phyloP scores from a whole-genome alignment of 176 grass and related monocot genomes.

The sorghum (Sorghum bicolor) region Sorghum_bicolor_NCBIv3 NC_012872.2:74346001-74346500 shows the following conservation, averaged over 20 bases:
- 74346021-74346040: conserved; percentile 18
- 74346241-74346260: neutral
- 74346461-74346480: neutral
- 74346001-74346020: conserved; percentile 89
- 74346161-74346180: neutral
- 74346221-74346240: neutral
- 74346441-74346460: neutral
- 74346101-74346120: neutral
- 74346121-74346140: neutral
- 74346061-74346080: neutral
- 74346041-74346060: neutral
- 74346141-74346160: neutral
- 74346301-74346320: neutral
- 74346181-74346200: neutral
- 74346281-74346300: neutral
- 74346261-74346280: neutral
- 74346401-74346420: conserved; percentile 86
- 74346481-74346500: too few species aligned
- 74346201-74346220: neutral
- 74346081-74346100: conserved; percentile 3
- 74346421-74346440: conserved; percentile 64
- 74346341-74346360: neutral
- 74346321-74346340: neutral
- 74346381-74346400: conserved; percentile 96
- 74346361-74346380: conserved; percentile 66